phyloP scores from a whole-genome alignment of 805 yeast species.

The Scheffersomyces amazonensis region DNA sequence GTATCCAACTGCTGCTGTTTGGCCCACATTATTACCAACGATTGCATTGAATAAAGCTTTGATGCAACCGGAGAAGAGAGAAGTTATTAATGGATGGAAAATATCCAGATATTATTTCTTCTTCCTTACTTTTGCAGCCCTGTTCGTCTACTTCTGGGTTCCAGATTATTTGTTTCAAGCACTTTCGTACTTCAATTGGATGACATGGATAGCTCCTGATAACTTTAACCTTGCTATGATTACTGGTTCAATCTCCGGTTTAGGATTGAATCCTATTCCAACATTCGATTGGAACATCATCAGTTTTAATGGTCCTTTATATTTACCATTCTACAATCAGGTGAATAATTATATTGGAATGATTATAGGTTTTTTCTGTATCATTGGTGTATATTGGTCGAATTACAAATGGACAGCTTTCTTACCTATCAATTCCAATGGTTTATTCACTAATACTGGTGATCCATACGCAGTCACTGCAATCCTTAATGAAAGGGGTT shows the following conservation, averaged over 20 bases:
- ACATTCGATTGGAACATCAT: constrained; percentile 52
- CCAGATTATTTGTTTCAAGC: constrained; percentile 43
- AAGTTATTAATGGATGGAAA: constrained; percentile 27
- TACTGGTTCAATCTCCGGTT: constrained; percentile 46
- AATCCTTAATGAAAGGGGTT: constrained; percentile 35
- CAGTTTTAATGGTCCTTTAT: constrained; percentile 25
- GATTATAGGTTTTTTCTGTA: constrained; percentile 13
- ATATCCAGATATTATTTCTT: constrained; percentile 22
- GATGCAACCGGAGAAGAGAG: constrained; percentile 18
- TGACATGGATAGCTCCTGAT: constrained; percentile 54
- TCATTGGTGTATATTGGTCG: constrained; percentile 17
- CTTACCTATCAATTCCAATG: constrained; percentile 41
- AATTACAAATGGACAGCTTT: constrained; percentile 22
- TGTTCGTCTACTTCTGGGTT: constrained; percentile 44
- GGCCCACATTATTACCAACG: constrained; percentile 28
- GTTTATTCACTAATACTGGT: constrained; percentile 49
- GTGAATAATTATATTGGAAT: constrained; percentile 15
- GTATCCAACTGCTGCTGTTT: constrained; percentile 21
- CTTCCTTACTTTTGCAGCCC: constrained; percentile 13
- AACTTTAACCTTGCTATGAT: constrained; percentile 46
- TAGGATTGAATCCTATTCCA: constrained; percentile 54
- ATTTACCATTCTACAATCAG: constrained; percentile 38
- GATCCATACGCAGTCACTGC: constrained; percentile 38
- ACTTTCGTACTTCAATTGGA: constrained; percentile 49
- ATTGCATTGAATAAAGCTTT: constrained; percentile 29